Evolutionary conservation across 176 grass and related monocot genomes (phyloP).

Genomic region (Carex cristatella): DNA sequence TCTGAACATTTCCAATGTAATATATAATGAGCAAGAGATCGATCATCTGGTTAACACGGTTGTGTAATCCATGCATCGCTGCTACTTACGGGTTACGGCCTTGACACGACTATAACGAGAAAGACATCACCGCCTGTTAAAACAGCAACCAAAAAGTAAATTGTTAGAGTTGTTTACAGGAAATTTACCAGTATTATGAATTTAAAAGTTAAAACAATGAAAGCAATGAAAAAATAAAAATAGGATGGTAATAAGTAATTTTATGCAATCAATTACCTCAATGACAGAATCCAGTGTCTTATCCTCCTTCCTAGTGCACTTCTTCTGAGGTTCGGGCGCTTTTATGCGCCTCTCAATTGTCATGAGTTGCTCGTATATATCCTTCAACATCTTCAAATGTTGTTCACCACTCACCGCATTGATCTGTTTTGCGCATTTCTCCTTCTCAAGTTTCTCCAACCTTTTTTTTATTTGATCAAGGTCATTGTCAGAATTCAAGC

Average conservation of each 20-base stretch:
- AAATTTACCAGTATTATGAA: too few relatives aligned
- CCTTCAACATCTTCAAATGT: slow-evolving; percentile 64
- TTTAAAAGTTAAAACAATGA: too few relatives aligned
- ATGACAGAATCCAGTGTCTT: slow-evolving; percentile 44
- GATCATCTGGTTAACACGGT: background rate
- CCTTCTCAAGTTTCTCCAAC: slow-evolving; percentile 54
- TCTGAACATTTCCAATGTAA: background rate
- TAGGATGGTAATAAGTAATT: too few relatives aligned
- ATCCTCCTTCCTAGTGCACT: slow-evolving; percentile 28
- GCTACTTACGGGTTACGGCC: background rate
- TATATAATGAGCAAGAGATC: background rate
- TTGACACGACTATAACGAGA: slow-evolving; percentile 44
- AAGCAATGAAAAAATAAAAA: too few relatives aligned
- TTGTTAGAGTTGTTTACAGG: background rate
- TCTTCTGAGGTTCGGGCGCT: slow-evolving; percentile 30
- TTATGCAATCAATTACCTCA: slow-evolving; percentile 50
- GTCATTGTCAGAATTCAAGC: slow-evolving; percentile 32
- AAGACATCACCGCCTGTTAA: slow-evolving; percentile 62
- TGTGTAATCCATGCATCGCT: background rate
- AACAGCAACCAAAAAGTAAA: background rate
- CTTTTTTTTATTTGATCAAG: slow-evolving; percentile 49
- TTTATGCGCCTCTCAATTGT: slow-evolving; percentile 63
- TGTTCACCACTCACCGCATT: slow-evolving; percentile 37
- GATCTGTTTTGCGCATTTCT: slow-evolving; percentile 41
- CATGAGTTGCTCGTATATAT: slow-evolving; percentile 65